phyloP scores from a whole-genome alignment of 352 stramenopile genomes.

The Globisporangium sylvaticum region DNA sequence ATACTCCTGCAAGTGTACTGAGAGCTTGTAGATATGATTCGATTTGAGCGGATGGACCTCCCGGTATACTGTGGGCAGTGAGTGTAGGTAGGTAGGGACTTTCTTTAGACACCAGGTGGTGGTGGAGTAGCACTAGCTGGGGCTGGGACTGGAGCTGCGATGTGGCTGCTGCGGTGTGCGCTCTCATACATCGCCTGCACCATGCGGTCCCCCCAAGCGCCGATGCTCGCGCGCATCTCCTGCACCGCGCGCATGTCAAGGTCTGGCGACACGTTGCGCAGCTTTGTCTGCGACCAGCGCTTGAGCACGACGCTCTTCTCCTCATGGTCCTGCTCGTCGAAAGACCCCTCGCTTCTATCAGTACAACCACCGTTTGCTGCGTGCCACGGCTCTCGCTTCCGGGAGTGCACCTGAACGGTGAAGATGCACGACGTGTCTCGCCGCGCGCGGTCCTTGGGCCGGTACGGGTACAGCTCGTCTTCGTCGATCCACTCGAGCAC shows the following conservation, averaged over 20 bases:
- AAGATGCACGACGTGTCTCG: slow-evolving; percentile 22
- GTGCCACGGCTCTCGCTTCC: background rate
- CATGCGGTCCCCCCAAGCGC: slow-evolving; percentile 13
- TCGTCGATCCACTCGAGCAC: slow-evolving; percentile 27
- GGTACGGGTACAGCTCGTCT: slow-evolving; percentile 35
- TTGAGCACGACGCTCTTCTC: slow-evolving; percentile 4
- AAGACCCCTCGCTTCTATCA: too few species aligned
- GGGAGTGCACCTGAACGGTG: background rate
- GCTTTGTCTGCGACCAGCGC: slow-evolving; percentile 15
- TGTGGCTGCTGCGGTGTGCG: background rate
- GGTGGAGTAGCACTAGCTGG: background rate
- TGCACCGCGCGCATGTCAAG: background rate
- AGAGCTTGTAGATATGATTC: too few species aligned
- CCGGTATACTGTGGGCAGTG: too few species aligned
- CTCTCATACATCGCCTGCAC: slow-evolving; percentile 11
- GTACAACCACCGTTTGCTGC: background rate
- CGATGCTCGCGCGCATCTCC: slow-evolving; percentile 16
- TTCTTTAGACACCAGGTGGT: too few species aligned
- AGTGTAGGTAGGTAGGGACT: too few species aligned
- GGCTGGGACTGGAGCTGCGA: background rate
- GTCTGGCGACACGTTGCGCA: slow-evolving; percentile 3
- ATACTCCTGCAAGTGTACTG: too few species aligned
- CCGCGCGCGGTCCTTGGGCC: slow-evolving; percentile 20
- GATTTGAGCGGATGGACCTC: too few species aligned
- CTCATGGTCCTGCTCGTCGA: background rate